Conservation (phyloP, 192 early-diverging fungal species). For the Linnemannia exigua region DNA sequence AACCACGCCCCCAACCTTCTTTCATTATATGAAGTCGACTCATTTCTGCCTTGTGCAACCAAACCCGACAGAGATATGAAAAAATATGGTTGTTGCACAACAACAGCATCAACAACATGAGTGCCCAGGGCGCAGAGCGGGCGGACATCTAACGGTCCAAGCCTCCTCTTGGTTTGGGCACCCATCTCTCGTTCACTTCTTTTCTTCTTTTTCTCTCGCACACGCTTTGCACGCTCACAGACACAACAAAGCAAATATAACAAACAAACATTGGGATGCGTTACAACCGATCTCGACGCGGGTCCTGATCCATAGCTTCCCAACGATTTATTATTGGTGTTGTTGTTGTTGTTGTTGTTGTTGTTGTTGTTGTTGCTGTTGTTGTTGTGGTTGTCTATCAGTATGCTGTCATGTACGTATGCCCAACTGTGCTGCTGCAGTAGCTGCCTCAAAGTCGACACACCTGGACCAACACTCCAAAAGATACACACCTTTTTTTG, state of each 20-base stretch:
- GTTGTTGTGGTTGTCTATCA: neutral
- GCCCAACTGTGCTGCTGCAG: no score
- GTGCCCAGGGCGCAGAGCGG: neutral
- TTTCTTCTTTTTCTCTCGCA: no score
- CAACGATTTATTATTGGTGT: neutral
- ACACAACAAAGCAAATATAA: neutral
- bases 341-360: neutral
- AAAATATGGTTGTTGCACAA: neutral
- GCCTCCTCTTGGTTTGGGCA: neutral
- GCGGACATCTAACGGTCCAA: slow-evolving; percentile 3
- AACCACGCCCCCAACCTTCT: neutral
- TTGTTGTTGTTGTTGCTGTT: neutral
- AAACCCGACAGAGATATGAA: neutral
- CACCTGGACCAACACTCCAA: neutral
- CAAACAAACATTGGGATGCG: neutral
- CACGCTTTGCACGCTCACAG: neutral
- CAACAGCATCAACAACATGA: neutral
- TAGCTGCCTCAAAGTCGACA: no score
- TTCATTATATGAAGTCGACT: neutral
- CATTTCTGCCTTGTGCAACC: neutral
- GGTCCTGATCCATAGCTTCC: neutral
- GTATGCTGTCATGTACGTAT: no score
- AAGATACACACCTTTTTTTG: neutral
- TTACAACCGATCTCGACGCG: neutral
- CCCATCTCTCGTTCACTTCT: neutral